A percentile compares a stretch with the other conserved stretches of the same genome.
Conservation (phyloP, 345 rosid species). For the Populus tremula region DNA sequence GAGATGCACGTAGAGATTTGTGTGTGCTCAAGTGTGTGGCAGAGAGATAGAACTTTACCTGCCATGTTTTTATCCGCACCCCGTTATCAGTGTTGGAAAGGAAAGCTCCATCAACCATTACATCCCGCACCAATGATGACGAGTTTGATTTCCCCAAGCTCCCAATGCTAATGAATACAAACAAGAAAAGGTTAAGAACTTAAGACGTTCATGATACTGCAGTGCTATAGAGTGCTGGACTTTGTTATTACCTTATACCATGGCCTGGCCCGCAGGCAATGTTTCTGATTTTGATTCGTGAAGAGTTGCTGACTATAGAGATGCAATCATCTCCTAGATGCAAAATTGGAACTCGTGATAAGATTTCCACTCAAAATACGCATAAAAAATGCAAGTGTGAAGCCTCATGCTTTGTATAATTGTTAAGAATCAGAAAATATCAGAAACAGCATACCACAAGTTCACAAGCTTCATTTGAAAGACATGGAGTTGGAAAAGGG, state of each 20-base stretch:
- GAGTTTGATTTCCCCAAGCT: slow-evolving; percentile 80
- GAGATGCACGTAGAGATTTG: no score
- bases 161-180: slow-evolving; percentile 55
- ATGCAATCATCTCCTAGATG: slow-evolving; percentile 86
- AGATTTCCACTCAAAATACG: slow-evolving; percentile 3
- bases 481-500: not conserved
- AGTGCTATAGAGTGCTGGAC: not conserved
- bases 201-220: not conserved
- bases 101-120: slow-evolving; percentile 56
- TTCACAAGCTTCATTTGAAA: not conserved
- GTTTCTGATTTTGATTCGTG: slow-evolving; percentile 58
- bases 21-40: no score
- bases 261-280: slow-evolving; percentile 93
- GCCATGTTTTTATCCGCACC: slow-evolving; percentile 93
- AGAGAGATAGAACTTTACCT: slow-evolving; percentile 45
- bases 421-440: not conserved
- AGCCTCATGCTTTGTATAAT: not conserved
- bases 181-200: slow-evolving; percentile 1
- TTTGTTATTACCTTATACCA: slow-evolving; percentile 68
- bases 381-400: not conserved
- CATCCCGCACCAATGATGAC: slow-evolving; percentile 49
- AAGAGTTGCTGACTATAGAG: slow-evolving; percentile 78
- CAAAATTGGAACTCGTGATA: slow-evolving; percentile 16
- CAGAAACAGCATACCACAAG: not conserved
- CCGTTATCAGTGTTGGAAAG: slow-evolving; percentile 73